Evolutionary conservation across 2,329 filamentous ascomycete genomes (phyloP).

Genomic region (Mollisia scopiformis): DNA sequence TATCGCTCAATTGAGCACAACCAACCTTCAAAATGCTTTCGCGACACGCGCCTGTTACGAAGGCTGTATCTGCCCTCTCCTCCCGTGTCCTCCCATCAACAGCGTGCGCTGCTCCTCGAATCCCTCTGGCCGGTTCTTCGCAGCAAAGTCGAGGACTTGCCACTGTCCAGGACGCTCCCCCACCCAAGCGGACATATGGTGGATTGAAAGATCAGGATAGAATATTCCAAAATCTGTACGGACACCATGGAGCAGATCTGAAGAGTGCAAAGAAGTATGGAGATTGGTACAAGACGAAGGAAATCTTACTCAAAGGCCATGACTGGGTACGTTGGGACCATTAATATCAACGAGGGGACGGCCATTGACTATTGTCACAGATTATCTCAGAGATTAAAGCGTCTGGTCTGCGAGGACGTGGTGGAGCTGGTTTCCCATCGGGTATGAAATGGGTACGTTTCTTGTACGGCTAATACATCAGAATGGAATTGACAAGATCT

Average conservation of each 20-base stretch:
- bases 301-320: conserved; percentile 94
- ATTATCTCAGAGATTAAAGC: conserved; percentile 98
- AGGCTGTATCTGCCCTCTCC: conserved; percentile 35
- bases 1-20: conserved; percentile 39
- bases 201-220: conserved; percentile 94
- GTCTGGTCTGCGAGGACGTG: conserved; percentile 91
- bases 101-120: conserved; percentile 29
- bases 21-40: conserved; percentile 38
- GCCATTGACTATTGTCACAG: conserved; percentile 43
- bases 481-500: conserved; percentile 26
- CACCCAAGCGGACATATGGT: conserved; percentile 75
- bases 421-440: conserved; percentile 96
- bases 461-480: not conserved
- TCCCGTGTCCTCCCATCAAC: conserved; percentile 34
- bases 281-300: conserved; percentile 99
- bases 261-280: conserved; percentile 97
- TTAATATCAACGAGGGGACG: conserved; percentile 1
- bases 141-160: conserved; percentile 73
- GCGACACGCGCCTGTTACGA: conserved; percentile 38
- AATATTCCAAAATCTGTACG: conserved; percentile 99
- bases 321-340: conserved; percentile 68
- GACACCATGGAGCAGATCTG: conserved; percentile 86
- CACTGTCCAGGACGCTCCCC: conserved; percentile 74
- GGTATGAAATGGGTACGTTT: conserved; percentile 94
- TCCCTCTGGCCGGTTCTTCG: conserved; percentile 41